Conservation (phyloP, 257 asterid species). For the Eucommia ulmoides region DNA sequence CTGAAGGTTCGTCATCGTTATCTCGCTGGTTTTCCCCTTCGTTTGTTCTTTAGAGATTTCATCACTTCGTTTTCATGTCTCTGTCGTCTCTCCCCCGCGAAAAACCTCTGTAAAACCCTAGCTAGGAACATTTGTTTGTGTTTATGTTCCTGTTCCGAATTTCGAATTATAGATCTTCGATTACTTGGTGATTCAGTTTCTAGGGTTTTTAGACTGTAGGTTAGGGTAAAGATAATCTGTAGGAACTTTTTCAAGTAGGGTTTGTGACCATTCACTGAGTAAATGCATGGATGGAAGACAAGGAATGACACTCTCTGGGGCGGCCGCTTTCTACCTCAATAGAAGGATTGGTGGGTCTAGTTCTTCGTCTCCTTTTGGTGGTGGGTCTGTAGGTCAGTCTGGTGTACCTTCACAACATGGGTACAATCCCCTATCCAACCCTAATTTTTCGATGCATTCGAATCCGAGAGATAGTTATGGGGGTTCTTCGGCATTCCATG, state of each 20-base stretch:
- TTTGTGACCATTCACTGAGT: conserved; percentile 18
- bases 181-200: too few relatives aligned
- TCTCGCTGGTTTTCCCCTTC: conserved; percentile 4
- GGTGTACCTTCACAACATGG: conserved; percentile 34
- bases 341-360: conserved; percentile 43
- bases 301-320: conserved; percentile 48
- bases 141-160: not conserved
- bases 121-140: conserved; percentile 3
- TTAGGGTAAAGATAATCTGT: not conserved
- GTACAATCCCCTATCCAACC: conserved; percentile 37
- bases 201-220: not conserved
- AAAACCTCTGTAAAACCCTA: conserved; percentile 59
- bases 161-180: not conserved
- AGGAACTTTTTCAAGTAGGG: not conserved
- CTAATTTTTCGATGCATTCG: conserved; percentile 38
- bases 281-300: conserved; percentile 72
- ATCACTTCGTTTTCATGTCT: conserved; percentile 6
- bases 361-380: conserved; percentile 17
- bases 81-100: conserved; percentile 4
- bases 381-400: conserved; percentile 17
- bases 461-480: conserved; percentile 36
- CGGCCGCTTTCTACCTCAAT: conserved; percentile 51
- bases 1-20: not conserved
- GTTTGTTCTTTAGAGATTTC: conserved; percentile 3
- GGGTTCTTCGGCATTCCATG: conserved; percentile 43